Evolutionary conservation across 2,329 filamentous ascomycete genomes (phyloP).

Genomic region (Penicillium sp.): DNA sequence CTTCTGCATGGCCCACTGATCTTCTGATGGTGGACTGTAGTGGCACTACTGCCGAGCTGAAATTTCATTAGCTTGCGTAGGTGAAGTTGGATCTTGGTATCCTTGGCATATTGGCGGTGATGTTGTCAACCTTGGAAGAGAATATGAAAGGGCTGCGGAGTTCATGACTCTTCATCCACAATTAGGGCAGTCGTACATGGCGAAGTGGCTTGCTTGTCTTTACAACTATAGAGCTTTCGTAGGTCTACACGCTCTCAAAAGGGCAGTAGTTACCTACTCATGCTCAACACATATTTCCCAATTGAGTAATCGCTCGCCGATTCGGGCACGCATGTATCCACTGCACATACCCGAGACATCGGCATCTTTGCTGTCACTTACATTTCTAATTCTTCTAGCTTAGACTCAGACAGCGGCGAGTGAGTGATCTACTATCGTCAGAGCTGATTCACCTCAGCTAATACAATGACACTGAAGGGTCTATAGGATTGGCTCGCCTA

Average conservation of each 20-base stretch:
- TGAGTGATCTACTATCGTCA: background rate
- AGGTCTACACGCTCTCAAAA: background rate
- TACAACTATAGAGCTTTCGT: background rate
- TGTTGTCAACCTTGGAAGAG: background rate
- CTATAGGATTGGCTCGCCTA: background rate
- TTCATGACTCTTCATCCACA: background rate
- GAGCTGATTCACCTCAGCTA: background rate
- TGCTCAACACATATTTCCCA: background rate
- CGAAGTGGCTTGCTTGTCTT: background rate
- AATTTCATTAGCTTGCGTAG: background rate
- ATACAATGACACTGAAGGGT: background rate
- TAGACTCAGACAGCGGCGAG: background rate
- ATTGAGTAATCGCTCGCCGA: background rate
- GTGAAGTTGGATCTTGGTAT: background rate
- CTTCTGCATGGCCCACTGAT: background rate
- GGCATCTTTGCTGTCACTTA: background rate
- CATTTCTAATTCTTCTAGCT: too few relatives aligned
- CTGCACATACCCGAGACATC: background rate
- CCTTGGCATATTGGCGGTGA: background rate
- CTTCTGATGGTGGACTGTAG: background rate
- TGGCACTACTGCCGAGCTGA: background rate
- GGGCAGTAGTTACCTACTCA: background rate
- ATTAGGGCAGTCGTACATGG: background rate
- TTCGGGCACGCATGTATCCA: background rate
- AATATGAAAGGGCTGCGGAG: background rate